phyloP scores from a whole-genome alignment of 352 stramenopile species.

The Phytopythium aichiense region DNA sequence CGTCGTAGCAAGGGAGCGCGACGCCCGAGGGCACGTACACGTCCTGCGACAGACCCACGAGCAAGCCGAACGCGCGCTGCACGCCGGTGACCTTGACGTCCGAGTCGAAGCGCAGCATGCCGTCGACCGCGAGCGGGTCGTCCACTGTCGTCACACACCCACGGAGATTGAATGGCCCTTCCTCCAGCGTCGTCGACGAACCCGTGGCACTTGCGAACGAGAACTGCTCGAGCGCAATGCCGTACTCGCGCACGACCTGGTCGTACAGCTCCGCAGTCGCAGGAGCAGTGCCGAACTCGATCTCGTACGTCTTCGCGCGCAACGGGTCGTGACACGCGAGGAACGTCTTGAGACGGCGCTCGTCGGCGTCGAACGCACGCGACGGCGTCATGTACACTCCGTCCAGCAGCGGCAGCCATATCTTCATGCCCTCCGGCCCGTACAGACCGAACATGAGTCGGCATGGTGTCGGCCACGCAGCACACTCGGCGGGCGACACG shows the following conservation, averaged over 20 bases:
- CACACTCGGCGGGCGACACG: constrained; percentile 30
- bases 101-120: constrained; percentile 73
- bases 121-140: constrained; percentile 46
- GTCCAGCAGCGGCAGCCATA: constrained; percentile 77
- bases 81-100: constrained; percentile 71
- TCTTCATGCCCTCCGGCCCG: constrained; percentile 59
- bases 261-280: constrained; percentile 65
- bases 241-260: constrained; percentile 71
- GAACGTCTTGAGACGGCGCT: constrained; percentile 51
- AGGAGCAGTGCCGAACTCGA: constrained; percentile 67
- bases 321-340: constrained; percentile 75
- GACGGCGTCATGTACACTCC: constrained; percentile 65
- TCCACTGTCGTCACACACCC: constrained; percentile 61
- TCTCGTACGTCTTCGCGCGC: constrained; percentile 76
- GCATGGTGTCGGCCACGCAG: constrained; percentile 56
- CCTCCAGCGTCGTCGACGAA: constrained; percentile 18
- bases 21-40: constrained; percentile 71
- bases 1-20: constrained; percentile 61
- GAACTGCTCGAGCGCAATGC: constrained; percentile 50
- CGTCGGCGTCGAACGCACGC: constrained; percentile 54
- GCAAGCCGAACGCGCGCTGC: constrained; percentile 59
- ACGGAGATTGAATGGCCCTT: constrained; percentile 38
- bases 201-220: constrained; percentile 11
- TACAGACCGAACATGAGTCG: constrained; percentile 71
- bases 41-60: constrained; percentile 77